Conservation (phyloP, 2,329 filamentous ascomycete genomes). For the Fusarium sp. region DNA sequence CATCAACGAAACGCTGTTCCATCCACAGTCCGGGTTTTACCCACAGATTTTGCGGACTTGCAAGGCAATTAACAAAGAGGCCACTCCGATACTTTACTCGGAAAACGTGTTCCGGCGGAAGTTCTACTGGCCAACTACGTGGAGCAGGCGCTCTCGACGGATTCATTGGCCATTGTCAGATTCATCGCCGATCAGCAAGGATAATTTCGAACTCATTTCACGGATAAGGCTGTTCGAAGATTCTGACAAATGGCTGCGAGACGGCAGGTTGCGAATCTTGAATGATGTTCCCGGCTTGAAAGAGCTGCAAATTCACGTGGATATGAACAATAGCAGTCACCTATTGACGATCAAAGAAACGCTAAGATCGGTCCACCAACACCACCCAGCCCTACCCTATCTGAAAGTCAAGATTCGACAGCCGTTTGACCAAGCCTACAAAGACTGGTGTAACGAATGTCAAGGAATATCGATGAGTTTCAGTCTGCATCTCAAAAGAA, state of each 20-base stretch:
- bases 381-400: not conserved
- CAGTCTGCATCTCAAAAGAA: conserved; percentile 22
- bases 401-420: conserved; percentile 6
- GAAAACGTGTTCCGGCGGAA: conserved; percentile 18
- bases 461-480: not conserved
- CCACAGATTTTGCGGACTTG: conserved; percentile 21
- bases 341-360: not conserved
- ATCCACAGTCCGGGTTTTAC: not conserved
- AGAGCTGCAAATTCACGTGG: conserved; percentile 16
- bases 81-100: conserved; percentile 10
- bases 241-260: conserved; percentile 5
- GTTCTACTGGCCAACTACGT: conserved; percentile 12
- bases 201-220: conserved; percentile 13
- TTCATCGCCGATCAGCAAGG: conserved; percentile 7
- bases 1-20: not conserved
- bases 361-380: not conserved
- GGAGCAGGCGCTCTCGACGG: not conserved
- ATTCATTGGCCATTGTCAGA: not conserved
- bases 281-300: conserved; percentile 19
- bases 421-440: not conserved
- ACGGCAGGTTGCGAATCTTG: conserved; percentile 1
- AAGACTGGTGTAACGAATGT: conserved; percentile 10
- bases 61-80: conserved; percentile 23
- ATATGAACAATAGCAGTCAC: not conserved
- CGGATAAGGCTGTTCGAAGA: conserved; percentile 6